Percentiles rank a stretch among this genome's conserved stretches.
These are phyloP conservation scores for Bidens hawaiensis DNA, from an alignment of 140 eudicot genomes.

Conservation along the genomic window DNA sequence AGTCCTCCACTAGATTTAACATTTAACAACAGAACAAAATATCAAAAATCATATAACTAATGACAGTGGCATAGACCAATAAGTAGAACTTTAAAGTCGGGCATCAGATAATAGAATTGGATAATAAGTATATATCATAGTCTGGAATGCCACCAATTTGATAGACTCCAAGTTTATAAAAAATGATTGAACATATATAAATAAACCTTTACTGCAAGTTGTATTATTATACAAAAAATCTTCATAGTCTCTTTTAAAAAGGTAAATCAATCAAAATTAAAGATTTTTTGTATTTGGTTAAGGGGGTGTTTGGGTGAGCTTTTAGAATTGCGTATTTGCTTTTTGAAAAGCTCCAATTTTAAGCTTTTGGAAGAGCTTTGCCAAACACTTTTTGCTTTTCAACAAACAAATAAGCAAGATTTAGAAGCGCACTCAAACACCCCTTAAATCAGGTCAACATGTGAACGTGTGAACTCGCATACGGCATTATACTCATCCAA, in stretches of 20 bases:
- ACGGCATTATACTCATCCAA: neutral
- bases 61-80: neutral
- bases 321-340: too few species aligned
- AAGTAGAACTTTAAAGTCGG: neutral
- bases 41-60: neutral
- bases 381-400: too few species aligned
- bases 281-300: neutral
- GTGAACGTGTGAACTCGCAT: neutral
- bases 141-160: neutral
- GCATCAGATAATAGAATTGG: neutral
- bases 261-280: neutral
- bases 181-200: neutral
- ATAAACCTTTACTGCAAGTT: neutral
- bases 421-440: too few species aligned
- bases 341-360: too few species aligned
- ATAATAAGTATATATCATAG: neutral
- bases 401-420: too few species aligned
- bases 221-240: neutral
- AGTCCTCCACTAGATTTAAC: constrained; percentile 67
- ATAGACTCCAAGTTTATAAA: neutral
- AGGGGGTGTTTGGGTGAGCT: too few species aligned
- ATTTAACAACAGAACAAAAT: neutral
- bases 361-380: too few species aligned
- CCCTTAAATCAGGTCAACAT: neutral
- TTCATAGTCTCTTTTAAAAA: neutral